Evolutionary conservation across 768 basidiomycete genomes (phyloP).

Genomic region (Gyrodon lividus): DNA sequence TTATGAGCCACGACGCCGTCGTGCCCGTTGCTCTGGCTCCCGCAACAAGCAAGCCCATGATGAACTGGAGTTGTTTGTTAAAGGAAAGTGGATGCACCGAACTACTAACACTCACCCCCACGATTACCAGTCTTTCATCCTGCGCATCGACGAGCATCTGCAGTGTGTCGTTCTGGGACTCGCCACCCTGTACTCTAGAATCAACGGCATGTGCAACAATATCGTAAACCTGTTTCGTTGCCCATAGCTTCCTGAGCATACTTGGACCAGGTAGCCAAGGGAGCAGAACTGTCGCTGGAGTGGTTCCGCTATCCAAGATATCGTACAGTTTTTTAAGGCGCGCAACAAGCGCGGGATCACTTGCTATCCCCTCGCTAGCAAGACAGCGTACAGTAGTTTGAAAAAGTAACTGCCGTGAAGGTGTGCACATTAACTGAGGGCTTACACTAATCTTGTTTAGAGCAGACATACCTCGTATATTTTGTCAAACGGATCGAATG

Average conservation of each 20-base stretch:
- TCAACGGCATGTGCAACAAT: conserved; percentile 60
- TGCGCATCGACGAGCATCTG: conserved; percentile 72
- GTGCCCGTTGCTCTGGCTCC: conserved; percentile 81
- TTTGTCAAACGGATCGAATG: conserved; percentile 69
- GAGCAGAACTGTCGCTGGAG: conserved; percentile 67
- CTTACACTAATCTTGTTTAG: conserved; percentile 3
- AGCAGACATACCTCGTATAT: conserved; percentile 56
- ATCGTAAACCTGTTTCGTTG: conserved; percentile 75
- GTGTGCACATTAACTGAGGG: conserved; percentile 11
- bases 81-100: conserved; percentile 16
- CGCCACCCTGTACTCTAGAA: conserved; percentile 55
- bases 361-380: conserved; percentile 66
- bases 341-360: conserved; percentile 58
- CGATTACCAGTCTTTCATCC: conserved; percentile 65
- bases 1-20: conserved; percentile 76
- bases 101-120: conserved; percentile 51
- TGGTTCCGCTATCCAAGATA: conserved; percentile 65
- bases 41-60: conserved; percentile 78
- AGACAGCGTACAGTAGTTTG: conserved; percentile 70
- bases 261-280: conserved; percentile 78
- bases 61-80: conserved; percentile 55
- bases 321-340: conserved; percentile 68
- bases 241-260: conserved; percentile 66
- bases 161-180: conserved; percentile 61
- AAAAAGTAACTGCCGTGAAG: conserved; percentile 64